Percentiles rank a stretch among this genome's conserved stretches.
Conservation (phyloP, 352 stramenopile genomes). For the Poterioochromonas sp. region DNA sequence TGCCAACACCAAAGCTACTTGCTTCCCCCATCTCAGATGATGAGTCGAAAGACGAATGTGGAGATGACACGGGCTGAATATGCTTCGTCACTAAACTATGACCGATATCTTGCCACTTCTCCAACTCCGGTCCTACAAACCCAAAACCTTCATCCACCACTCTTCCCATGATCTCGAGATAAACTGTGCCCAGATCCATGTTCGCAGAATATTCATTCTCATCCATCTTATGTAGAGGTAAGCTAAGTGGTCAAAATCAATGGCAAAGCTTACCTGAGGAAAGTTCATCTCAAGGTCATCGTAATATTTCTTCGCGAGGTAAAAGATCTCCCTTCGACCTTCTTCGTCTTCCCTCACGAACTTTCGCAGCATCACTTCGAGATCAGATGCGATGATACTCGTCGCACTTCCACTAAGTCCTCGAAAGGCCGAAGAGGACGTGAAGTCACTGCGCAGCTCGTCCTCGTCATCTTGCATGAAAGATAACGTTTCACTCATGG, state of each 20-base stretch:
- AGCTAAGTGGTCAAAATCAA: background rate
- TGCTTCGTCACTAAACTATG: background rate
- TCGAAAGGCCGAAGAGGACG: background rate
- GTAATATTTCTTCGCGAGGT: conserved; percentile 3
- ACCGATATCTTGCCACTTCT: conserved; percentile 18
- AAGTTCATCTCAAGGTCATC: conserved; percentile 30
- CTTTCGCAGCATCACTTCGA: conserved; percentile 25
- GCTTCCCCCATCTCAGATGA: no score
- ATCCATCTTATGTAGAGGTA: conserved; percentile 5
- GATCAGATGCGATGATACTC: conserved; percentile 8
- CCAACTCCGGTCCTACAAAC: conserved; percentile 22
- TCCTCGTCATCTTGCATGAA: background rate
- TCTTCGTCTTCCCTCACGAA: conserved; percentile 24
- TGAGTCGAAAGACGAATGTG: background rate
- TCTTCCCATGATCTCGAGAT: conserved; percentile 17
- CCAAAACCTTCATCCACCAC: conserved; percentile 3
- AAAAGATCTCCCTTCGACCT: background rate
- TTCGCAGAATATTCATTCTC: conserved; percentile 22
- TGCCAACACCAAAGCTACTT: background rate
- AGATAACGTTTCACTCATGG: no score
- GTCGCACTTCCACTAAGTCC: background rate
- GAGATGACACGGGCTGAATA: background rate
- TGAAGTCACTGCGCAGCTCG: background rate
- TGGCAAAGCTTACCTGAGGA: background rate
- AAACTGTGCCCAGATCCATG: conserved; percentile 29